phyloP scores from a whole-genome alignment of 768 basidiomycete species.

The Naganishia onofrii region DNA sequence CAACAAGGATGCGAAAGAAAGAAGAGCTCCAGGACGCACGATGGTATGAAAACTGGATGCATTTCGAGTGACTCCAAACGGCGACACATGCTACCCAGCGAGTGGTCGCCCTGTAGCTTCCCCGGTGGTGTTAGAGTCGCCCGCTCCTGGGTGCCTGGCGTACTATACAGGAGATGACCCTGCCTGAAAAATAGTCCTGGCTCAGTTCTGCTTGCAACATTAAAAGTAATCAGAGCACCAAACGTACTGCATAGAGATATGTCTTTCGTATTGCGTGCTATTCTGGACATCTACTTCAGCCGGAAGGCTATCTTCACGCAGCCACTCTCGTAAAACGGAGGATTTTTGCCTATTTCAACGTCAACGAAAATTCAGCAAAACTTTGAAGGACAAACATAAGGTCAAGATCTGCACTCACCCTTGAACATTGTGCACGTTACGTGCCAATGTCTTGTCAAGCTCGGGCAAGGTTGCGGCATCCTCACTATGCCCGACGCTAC shows the following conservation, averaged over 20 bases:
- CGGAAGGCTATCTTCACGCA: neutral
- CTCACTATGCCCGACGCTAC: neutral
- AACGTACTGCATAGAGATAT: slow-evolving; percentile 7
- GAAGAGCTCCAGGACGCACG: neutral
- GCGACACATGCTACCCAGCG: neutral
- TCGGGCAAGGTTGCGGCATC: neutral
- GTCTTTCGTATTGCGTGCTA: slow-evolving; percentile 2
- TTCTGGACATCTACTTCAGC: neutral
- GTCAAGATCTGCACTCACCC: neutral
- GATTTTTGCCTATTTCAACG: neutral
- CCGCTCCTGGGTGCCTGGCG: neutral
- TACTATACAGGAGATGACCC: slow-evolving; percentile 2
- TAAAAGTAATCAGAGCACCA: too few species aligned
- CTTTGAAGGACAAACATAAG: neutral
- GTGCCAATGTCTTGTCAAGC: neutral
- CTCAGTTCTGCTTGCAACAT: neutral
- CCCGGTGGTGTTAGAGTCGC: slow-evolving; percentile 12
- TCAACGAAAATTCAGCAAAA: neutral
- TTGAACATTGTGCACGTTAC: neutral
- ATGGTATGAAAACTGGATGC: slow-evolving; percentile 8
- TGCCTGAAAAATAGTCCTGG: neutral
- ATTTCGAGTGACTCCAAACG: neutral
- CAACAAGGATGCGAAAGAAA: neutral
- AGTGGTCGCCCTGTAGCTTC: slow-evolving; percentile 8
- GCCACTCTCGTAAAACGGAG: neutral